Evolutionary conservation across 176 grass and related monocot genomes (phyloP).

Genomic region (Oryza officinalis): DNA sequence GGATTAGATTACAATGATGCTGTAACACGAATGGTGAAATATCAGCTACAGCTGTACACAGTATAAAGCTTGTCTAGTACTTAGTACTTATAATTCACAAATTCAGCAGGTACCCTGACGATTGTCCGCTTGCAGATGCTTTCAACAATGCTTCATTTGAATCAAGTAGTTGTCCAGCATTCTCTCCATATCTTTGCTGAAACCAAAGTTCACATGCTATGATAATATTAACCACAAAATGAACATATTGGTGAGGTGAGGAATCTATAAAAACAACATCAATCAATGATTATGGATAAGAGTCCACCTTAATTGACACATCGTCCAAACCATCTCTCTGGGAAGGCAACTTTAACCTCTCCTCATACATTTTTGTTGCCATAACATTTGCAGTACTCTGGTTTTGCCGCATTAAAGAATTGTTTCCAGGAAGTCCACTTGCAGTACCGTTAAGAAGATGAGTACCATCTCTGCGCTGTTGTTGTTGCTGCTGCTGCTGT

Average conservation of each 20-base stretch:
- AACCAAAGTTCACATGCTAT: constrained; percentile 40
- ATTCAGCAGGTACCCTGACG: constrained; percentile 71
- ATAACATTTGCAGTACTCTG: constrained; percentile 85
- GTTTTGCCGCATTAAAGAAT: constrained; percentile 64
- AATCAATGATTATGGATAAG: constrained; percentile 8
- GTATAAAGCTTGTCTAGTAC: constrained; percentile 24
- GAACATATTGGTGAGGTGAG: neutral
- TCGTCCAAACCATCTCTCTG: constrained; percentile 88
- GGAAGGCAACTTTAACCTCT: constrained; percentile 82
- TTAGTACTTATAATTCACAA: constrained; percentile 24
- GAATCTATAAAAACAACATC: constrained; percentile 18
- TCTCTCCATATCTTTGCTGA: constrained; percentile 89
- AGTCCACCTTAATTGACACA: constrained; percentile 80
- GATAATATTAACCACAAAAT: constrained; percentile 18
- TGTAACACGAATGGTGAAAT: constrained; percentile 17
- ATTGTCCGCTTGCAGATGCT: constrained; percentile 81
- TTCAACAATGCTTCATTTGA: constrained; percentile 82
- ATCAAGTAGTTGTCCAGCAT: constrained; percentile 79
- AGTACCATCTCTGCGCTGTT: constrained; percentile 68
- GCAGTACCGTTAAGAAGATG: constrained; percentile 77
- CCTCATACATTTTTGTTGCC: constrained; percentile 97
- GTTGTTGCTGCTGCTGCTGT: constrained; percentile 49
- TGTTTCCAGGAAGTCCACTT: constrained; percentile 65
- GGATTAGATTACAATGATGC: constrained; percentile 3
- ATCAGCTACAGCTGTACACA: constrained; percentile 13